Conservation (phyloP, 108 stramenopile genomes). For the Skeletonema tropicum region DNA sequence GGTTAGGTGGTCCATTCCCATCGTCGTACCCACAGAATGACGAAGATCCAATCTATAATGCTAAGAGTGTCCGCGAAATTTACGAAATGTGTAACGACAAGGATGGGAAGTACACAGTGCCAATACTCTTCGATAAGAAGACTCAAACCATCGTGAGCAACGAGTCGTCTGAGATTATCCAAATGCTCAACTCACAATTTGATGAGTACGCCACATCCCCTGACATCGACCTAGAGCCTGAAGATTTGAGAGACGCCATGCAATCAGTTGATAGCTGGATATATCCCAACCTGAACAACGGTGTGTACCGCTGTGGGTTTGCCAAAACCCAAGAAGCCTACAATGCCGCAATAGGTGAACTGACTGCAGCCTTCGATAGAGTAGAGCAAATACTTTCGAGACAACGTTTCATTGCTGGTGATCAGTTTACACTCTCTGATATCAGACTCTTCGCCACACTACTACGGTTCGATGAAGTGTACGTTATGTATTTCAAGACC, state of each 20-base stretch:
- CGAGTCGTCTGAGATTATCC: slow-evolving; percentile 96
- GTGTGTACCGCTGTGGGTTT: slow-evolving; percentile 97
- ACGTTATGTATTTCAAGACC: slow-evolving; percentile 93
- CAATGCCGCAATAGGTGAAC: slow-evolving; percentile 84
- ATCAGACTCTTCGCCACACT: slow-evolving; percentile 94
- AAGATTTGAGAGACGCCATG: slow-evolving; percentile 68
- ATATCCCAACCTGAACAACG: slow-evolving; percentile 93
- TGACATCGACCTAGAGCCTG: slow-evolving; percentile 89
- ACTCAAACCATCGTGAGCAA: slow-evolving; percentile 95
- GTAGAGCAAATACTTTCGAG: slow-evolving; percentile 76
- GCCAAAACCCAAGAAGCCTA: slow-evolving; percentile 93
- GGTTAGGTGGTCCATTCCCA: slow-evolving; percentile 76
- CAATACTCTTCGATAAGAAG: slow-evolving; percentile 96
- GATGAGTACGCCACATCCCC: slow-evolving; percentile 77
- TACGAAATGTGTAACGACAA: slow-evolving; percentile 81
- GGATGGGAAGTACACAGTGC: slow-evolving; percentile 94
- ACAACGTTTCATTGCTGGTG: slow-evolving; percentile 83
- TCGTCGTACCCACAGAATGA: slow-evolving; percentile 72
- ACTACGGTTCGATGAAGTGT: slow-evolving; percentile 94
- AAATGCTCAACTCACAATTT: slow-evolving; percentile 96
- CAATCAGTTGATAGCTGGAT: slow-evolving; percentile 91
- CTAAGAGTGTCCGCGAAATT: slow-evolving; percentile 78
- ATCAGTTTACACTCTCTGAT: slow-evolving; percentile 92
- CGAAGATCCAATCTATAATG: slow-evolving; percentile 67
- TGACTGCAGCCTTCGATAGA: slow-evolving; percentile 88